Evolutionary conservation across 495 filamentous ascomycete genomes (phyloP).

Genomic region (Penicillium pulvis): DNA sequence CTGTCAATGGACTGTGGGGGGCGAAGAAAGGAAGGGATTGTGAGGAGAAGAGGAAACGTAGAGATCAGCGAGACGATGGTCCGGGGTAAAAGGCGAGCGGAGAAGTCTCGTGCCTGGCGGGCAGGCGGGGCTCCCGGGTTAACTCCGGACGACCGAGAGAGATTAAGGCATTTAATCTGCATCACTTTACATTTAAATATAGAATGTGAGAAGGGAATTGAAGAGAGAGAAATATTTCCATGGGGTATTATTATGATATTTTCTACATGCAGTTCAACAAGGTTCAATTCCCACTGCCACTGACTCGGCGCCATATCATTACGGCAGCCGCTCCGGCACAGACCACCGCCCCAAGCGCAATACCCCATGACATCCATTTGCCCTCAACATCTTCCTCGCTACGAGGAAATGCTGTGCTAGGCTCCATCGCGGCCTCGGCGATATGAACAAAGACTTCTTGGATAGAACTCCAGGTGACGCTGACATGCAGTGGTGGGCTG

Average conservation of each 20-base stretch:
- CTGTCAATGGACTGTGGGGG: neutral
- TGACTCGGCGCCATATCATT: slow-evolving; percentile 68
- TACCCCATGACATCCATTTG: slow-evolving; percentile 81
- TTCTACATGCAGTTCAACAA: slow-evolving; percentile 2
- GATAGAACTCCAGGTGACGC: slow-evolving; percentile 87
- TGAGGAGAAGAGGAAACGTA: slow-evolving; percentile 12
- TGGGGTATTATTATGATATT: slow-evolving; percentile 26
- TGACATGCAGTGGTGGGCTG: slow-evolving; percentile 86
- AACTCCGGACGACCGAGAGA: slow-evolving; percentile 13
- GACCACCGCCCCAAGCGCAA: slow-evolving; percentile 78
- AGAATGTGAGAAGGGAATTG: neutral
- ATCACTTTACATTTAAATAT: neutral
- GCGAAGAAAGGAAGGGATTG: neutral
- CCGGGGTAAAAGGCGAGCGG: slow-evolving; percentile 32
- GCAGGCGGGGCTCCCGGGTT: slow-evolving; percentile 15
- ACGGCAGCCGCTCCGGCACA: slow-evolving; percentile 80
- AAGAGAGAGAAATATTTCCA: neutral
- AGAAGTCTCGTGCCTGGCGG: slow-evolving; percentile 34
- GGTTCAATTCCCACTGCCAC: slow-evolving; percentile 36
- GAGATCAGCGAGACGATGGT: slow-evolving; percentile 24
- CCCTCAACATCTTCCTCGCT: slow-evolving; percentile 77
- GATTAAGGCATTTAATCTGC: neutral
- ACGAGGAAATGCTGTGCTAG: slow-evolving; percentile 83
- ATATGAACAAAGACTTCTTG: slow-evolving; percentile 86
- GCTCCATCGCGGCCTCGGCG: slow-evolving; percentile 89